A percentile compares a stretch with the other conserved stretches of the same genome.
Evolutionary conservation across 177 flowering plant species (phyloP).

Genomic region (Vitis hybrid): DNA sequence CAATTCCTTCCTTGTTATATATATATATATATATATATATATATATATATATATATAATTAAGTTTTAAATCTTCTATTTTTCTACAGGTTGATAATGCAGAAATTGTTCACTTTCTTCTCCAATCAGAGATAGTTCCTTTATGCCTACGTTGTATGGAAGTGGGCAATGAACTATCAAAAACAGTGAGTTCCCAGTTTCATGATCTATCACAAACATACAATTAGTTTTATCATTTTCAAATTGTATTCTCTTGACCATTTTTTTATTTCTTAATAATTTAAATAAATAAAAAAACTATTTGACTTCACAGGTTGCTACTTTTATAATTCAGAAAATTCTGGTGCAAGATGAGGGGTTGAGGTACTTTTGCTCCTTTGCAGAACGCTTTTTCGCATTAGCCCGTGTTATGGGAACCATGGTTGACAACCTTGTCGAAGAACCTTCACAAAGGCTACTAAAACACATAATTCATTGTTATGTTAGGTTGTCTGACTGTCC

Average conservation of each 20-base stretch:
- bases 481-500: constrained; percentile 30
- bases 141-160: constrained; percentile 26
- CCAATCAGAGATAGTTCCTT: constrained; percentile 20
- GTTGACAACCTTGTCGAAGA: constrained; percentile 22
- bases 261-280: too few species aligned
- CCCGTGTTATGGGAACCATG: constrained; percentile 24
- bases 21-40: too few species aligned
- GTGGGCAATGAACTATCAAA: constrained; percentile 25
- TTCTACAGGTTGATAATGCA: constrained; percentile 21
- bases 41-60: background rate
- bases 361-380: constrained; percentile 27
- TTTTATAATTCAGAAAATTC: constrained; percentile 33
- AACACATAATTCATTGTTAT: constrained; percentile 35
- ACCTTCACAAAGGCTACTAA: constrained; percentile 28
- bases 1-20: too few species aligned
- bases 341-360: constrained; percentile 30
- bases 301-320: constrained; percentile 37
- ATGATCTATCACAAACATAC: background rate
- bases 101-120: constrained; percentile 24
- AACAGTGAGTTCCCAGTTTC: constrained; percentile 21
- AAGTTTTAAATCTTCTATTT: background rate
- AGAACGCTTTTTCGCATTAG: constrained; percentile 32
- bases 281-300: too few species aligned
- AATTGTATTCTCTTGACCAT: too few species aligned
- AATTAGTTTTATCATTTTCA: background rate